Base-by-base conservation (phyloP, 2,329 filamentous ascomycete genomes). In the Cyphellophora attinorum region DNA sequence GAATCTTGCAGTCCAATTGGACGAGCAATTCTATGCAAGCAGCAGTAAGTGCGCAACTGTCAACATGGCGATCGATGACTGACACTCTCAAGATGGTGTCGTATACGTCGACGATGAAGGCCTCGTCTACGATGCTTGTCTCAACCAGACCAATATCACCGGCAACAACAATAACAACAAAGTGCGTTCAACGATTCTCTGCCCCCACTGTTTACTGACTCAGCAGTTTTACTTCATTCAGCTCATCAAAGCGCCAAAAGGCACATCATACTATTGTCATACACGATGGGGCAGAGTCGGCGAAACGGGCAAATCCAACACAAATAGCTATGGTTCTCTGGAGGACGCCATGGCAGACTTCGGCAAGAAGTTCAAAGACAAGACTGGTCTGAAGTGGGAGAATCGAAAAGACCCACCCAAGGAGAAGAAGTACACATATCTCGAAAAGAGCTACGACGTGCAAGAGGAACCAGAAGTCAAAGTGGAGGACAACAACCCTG, bases 261-360 rank as follows among this genome's bases (percentile, higher is more conserved):
- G 29, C 29, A 19, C 17, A 31, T 11, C 17, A 18, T 31, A 11
- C 29, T 31, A 31, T n/a, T 5, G 13, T 31, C 29, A 31, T n/a
- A 85, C 79, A 3, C 70, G 83, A 37, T 93, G 82, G 83, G 85
- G 85, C 14, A 74, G 85, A 14, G 84, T 93, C 4, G 72, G 71
- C 3, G 70, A 73, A 42, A 46, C 41, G 15, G 72, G 72, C 2
- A 61, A 70, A 40, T 58, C 37, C 17, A 57, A 60, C 3, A 39
- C 58, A 19, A 51, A 71, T 3, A 62, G 61, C 1, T 33, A 49
- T 6, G 60, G 59, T 5, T 45, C 40, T 3, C 46, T 70, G 1
- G 36, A 52, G 2, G 43, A 49, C 19, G 70, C 71, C 1, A 50
- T 62, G 19, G 41, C 31, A 3, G 43, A 61, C 1, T 76, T 72